Evolutionary conservation across 2,329 filamentous ascomycete genomes (phyloP), one percentile per base, ranked within the genome.

Genomic region (Curvularia spicifera): DNA sequence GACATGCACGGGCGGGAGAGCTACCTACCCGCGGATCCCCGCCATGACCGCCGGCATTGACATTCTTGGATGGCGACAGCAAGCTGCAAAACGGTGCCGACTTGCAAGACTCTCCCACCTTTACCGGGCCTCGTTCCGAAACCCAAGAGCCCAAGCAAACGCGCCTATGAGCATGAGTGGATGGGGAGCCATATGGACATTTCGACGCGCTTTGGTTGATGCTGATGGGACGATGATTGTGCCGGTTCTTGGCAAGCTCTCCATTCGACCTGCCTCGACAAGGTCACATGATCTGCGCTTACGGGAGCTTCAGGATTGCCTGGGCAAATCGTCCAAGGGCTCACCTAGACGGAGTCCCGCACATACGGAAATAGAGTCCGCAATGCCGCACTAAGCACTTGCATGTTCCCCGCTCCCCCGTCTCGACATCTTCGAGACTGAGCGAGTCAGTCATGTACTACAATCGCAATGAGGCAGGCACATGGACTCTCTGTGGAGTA

Each of bases 131-230:
- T 49, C 47, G 53, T 51, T 64, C 71, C 69, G 69, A 67, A 56
- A 59, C 61, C 53, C 47, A 58, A 48, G 48, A 45, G 28, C 39
- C 35, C 28, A n/a, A 13, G 42, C 40, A 20, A 47, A 48, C 29
- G 20, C 43, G 60, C 37, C 44, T 48, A 56, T 59, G 46, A 56
- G 26, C 42, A 33, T 52, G 53, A 55, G 56, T 53, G 47, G 53
- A 62, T 68, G 65, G 70, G 69, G 69, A 73, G 64, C 68, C 66
- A 69, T 28, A 28, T 57, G 48, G 47, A 33, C 45, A 40, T 28
- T 45, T 47, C 33, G 43, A 46, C n/a, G 24, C 20, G 33, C 15
- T 29, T 15, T 54, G 24, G n/a, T 40, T 33, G 57, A 45, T 24
- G 20, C 13, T 54, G 31, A 18, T 31, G 39, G 40, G 6, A 7